Percentiles rank a stretch among this genome's conserved stretches.
Conservation (phyloP, 2,329 filamentous ascomycete species). For the Blastomyces parvus region DNA sequence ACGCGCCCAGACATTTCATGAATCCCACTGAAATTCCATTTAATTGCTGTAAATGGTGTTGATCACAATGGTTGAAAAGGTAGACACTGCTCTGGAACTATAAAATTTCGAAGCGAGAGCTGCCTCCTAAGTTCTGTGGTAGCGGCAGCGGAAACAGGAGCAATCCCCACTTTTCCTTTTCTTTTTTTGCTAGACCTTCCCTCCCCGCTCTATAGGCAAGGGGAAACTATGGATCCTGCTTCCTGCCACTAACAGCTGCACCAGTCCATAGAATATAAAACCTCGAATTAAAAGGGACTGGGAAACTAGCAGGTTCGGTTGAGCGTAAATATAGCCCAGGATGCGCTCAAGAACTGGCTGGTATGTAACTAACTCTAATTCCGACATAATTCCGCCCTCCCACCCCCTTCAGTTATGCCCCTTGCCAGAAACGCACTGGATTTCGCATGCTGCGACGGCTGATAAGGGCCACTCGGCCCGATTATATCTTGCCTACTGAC, state of each 20-base stretch:
- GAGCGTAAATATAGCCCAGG: neutral
- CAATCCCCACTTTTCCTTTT: neutral
- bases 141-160: too few relatives aligned
- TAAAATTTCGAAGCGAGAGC: too few relatives aligned
- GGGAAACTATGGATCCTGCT: neutral
- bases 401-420: neutral
- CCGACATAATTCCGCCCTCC: too few relatives aligned
- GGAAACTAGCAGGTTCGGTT: neutral
- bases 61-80: too few relatives aligned
- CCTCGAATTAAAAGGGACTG: neutral
- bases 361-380: slow-evolving; percentile 23
- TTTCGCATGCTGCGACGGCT: neutral
- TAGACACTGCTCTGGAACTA: too few relatives aligned
- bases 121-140: too few relatives aligned
- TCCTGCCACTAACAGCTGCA: neutral
- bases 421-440: neutral
- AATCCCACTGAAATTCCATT: neutral
- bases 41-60: neutral
- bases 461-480: too few relatives aligned
- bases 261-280: neutral
- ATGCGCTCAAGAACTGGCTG: slow-evolving; percentile 39
- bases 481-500: neutral
- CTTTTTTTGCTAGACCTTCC: neutral
- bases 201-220: neutral
- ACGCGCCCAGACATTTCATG: too few relatives aligned